phyloP scores from a whole-genome alignment of 2,329 filamentous ascomycete species.

The Seiridium unicorne region DNA sequence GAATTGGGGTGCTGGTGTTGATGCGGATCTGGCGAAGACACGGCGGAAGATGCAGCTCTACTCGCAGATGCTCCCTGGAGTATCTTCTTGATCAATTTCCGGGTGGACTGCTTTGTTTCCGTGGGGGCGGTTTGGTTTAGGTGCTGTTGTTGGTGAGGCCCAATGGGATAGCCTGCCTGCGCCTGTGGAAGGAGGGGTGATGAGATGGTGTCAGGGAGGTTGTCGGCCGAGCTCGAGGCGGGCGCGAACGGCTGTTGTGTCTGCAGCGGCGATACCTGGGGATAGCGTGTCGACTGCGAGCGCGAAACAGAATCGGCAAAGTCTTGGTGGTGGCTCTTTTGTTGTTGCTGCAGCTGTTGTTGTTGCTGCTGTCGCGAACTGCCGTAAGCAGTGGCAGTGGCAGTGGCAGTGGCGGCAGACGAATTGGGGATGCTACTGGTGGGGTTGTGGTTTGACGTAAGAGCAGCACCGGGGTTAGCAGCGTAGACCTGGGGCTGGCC shows the following conservation, averaged over 20 bases:
- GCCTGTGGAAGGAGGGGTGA: constrained; percentile 15
- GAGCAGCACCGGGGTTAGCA: background rate
- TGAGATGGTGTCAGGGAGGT: constrained; percentile 32
- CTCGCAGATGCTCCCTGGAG: constrained; percentile 2
- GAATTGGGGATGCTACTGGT: constrained; percentile 18
- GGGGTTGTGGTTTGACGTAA: constrained; percentile 21
- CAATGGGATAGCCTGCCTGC: constrained; percentile 11
- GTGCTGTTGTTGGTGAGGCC: constrained; percentile 10
- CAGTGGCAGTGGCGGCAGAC: background rate
- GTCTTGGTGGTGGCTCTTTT: constrained; percentile 39
- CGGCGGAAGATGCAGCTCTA: constrained; percentile 30
- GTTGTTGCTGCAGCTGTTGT: constrained; percentile 19
- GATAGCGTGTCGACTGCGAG: constrained; percentile 51
- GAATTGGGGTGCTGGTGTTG: constrained; percentile 23
- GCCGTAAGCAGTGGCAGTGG: constrained; percentile 1
- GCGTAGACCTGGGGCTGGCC: background rate
- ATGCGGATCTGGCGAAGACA: constrained; percentile 23
- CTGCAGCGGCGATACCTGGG: constrained; percentile 29
- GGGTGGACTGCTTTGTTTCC: constrained; percentile 47
- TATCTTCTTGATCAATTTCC: constrained; percentile 55
- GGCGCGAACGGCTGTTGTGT: constrained; percentile 32
- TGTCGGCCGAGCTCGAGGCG: constrained; percentile 39
- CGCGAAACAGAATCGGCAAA: constrained; percentile 48
- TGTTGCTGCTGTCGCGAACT: constrained; percentile 12
- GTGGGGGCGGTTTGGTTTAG: constrained; percentile 25